Percentiles rank a stretch among this genome's conserved stretches.
These are phyloP conservation scores for Sparassis latifolia DNA, from an alignment of 1,284 basidiomycete genomes.

Conservation along the genomic window DNA sequence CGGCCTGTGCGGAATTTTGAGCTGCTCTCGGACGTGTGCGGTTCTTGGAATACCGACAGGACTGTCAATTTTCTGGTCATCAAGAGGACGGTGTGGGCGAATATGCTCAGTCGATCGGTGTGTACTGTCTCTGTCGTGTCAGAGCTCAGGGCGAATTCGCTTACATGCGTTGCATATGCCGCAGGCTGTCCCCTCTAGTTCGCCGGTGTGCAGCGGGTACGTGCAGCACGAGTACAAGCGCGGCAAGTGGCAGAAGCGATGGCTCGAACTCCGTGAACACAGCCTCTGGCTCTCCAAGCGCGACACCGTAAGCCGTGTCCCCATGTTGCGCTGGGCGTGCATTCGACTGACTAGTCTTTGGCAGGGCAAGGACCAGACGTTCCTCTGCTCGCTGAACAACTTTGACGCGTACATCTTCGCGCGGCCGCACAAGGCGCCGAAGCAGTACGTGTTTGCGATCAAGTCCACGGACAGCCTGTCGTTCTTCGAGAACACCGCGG, in stretches of 20 bases:
- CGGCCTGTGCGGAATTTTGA: constrained; percentile 84
- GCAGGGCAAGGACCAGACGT: constrained; percentile 77
- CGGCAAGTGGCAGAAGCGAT: constrained; percentile 90
- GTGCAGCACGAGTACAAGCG: constrained; percentile 83
- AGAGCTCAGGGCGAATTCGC: not conserved
- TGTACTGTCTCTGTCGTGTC: constrained; percentile 19
- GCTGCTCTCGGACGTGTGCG: constrained; percentile 61
- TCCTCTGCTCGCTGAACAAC: constrained; percentile 76
- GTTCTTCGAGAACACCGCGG: constrained; percentile 77
- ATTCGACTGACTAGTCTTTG: not conserved
- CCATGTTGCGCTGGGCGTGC: no score
- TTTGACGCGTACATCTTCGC: constrained; percentile 82
- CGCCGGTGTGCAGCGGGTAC: constrained; percentile 66
- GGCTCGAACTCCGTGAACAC: constrained; percentile 80
- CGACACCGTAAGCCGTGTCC: constrained; percentile 54
- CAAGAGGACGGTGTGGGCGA: constrained; percentile 61
- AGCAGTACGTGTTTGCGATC: constrained; percentile 74
- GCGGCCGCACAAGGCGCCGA: constrained; percentile 67
- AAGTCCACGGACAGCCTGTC: constrained; percentile 84
- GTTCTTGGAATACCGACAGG: constrained; percentile 80
- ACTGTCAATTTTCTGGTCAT: constrained; percentile 72
- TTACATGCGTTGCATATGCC: not conserved
- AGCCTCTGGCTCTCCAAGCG: constrained; percentile 81
- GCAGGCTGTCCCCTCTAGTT: constrained; percentile 64
- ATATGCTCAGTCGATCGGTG: constrained; percentile 52